These are phyloP conservation scores for Solanum megistacrolobum DNA, from an alignment of 257 asterid species.

Conservation along the genomic window DNA sequence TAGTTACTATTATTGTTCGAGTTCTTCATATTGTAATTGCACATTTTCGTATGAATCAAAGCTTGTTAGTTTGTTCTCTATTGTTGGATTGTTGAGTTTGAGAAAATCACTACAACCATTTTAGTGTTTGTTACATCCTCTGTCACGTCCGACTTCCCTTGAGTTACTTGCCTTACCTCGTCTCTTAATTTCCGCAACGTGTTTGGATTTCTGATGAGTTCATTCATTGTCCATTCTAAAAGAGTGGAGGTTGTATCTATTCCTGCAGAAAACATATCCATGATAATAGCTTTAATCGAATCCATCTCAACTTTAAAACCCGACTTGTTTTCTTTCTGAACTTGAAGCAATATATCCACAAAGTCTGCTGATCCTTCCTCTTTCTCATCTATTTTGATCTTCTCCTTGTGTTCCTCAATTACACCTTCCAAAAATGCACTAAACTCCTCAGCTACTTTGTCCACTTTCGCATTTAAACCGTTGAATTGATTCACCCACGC, in stretches of 20 bases:
- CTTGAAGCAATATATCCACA: conserved; percentile 13
- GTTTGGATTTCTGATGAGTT: conserved; percentile 5
- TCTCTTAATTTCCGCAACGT: conserved; percentile 7
- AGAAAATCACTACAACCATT: too few relatives aligned
- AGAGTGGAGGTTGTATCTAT: conserved; percentile 28
- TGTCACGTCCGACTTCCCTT: conserved; percentile 5
- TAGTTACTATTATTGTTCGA: too few relatives aligned
- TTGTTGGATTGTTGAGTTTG: too few relatives aligned
- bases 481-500: conserved; percentile 17
- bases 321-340: conserved; percentile 1
- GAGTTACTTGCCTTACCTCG: conserved; percentile 18
- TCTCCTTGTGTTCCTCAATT: conserved; percentile 8
- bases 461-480: conserved; percentile 17
- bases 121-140: too few relatives aligned
- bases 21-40: too few relatives aligned
- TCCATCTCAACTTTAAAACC: conserved; percentile 7
- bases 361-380: conserved; percentile 3
- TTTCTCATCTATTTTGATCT: neutral
- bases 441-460: neutral
- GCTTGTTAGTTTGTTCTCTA: too few relatives aligned
- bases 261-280: conserved; percentile 45
- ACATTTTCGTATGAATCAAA: too few relatives aligned
- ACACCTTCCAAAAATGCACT: conserved; percentile 21
- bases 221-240: conserved; percentile 37
- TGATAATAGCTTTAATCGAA: conserved; percentile 25